Base-by-base conservation (phyloP, 306 rosid species). In the Canavalia gladiata region DNA sequence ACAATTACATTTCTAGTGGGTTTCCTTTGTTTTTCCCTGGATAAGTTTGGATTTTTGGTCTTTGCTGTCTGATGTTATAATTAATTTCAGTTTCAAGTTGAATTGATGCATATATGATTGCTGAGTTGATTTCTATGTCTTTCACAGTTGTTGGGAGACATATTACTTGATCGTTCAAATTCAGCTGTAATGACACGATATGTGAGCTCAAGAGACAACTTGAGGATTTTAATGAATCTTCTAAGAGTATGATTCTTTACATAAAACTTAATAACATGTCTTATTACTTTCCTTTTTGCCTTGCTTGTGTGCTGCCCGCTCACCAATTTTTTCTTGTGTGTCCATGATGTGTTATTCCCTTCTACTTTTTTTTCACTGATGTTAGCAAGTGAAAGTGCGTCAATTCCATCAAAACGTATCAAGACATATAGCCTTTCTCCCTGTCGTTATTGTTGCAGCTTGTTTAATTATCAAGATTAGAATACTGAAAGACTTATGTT, bases 181-280 rank as follows among this genome's bases (percentile, higher is more conserved):
- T 95, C 99, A 72, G 91, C 91, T 45, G 92, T 95, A 49, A 95
- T 95, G 99, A 95, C 99, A 34, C 93, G 89, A 79, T 95, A 95
- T 62, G 99, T 91, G 87, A 95, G 98, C 93, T 93, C 99, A 79
- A 95, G 95, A 81, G 99, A 95, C 81, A 95, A 95, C 86, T 80
- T 95, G 87, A 89, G 98, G 91, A 95, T 95, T 87, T 91, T 95
- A 60, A 95, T 95, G 99, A 95, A 93, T 87, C 97, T 95, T 81
- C 91, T 93, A 34, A 93, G 99, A 60, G 99, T 93, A 95, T 29
- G 97, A 34, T 68, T 35, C 63, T 34, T 50, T 75, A 41, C 68
- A 10, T 37, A 74, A 56, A 80, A 74, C 86, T 85, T 71, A 8
- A 71, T 52, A 54, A 51, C 50, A 50, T 50, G 68, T 46, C 75